Percentiles rank a stretch among this genome's conserved stretches.
Conservation (phyloP, 1,139 yeast genomes). For the Ogataea hybrid region DNA sequence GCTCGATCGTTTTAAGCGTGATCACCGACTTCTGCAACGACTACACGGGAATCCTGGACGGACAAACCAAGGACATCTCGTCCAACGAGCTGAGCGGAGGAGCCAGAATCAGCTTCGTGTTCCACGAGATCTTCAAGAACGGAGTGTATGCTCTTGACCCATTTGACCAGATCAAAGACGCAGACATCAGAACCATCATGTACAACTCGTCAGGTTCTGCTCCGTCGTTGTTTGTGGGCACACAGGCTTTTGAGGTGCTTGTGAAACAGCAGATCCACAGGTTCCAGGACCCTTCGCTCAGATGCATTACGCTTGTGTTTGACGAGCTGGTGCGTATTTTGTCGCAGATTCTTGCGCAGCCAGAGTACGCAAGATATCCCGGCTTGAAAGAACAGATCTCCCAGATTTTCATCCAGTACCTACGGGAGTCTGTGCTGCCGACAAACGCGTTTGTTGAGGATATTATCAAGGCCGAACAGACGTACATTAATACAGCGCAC, state of each 20-base stretch:
- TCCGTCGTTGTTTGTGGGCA: slow-evolving; percentile 96
- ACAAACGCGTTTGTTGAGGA: slow-evolving; percentile 84
- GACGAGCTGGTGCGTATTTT: slow-evolving; percentile 92
- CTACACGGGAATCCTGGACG: slow-evolving; percentile 87
- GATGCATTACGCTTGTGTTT: slow-evolving; percentile 87
- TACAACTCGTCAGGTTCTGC: slow-evolving; percentile 96
- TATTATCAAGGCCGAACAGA: slow-evolving; percentile 80
- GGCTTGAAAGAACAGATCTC: slow-evolving; percentile 83
- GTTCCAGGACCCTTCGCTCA: slow-evolving; percentile 89
- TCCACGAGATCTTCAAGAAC: slow-evolving; percentile 92
- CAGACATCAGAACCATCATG: slow-evolving; percentile 96
- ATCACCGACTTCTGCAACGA: slow-evolving; percentile 93
- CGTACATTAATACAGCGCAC: slow-evolving; percentile 95
- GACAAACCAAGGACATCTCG: slow-evolving; percentile 88
- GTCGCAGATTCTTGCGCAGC: slow-evolving; percentile 77
- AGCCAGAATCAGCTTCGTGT: slow-evolving; percentile 96
- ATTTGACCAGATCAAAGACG: slow-evolving; percentile 94
- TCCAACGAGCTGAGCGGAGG: slow-evolving; percentile 91
- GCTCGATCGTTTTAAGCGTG: slow-evolving; percentile 84
- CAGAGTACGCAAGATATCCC: slow-evolving; percentile 87
- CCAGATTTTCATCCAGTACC: slow-evolving; percentile 72
- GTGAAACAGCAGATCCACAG: slow-evolving; percentile 94
- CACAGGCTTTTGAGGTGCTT: slow-evolving; percentile 94
- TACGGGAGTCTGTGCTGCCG: slow-evolving; percentile 79
- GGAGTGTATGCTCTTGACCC: slow-evolving; percentile 95